Evolutionary conservation across 78 protist species (phyloP), one percentile per base, ranked within the genome.

Genomic region (Dictyostelium brefeldianum): DNA sequence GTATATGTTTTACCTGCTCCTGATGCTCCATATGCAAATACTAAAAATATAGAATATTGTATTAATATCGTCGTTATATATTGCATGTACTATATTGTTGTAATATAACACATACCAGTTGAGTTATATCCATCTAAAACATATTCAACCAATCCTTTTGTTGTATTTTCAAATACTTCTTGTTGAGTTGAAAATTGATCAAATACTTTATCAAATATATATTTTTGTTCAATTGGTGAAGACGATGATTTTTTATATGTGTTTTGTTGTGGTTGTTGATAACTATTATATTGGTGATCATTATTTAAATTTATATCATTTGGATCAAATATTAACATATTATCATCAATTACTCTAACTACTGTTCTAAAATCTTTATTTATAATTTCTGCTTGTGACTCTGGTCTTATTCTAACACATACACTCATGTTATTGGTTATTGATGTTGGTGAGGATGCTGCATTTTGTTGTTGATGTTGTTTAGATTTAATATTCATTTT

Each of bases 1-100:
- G 98, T 97, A 84, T 96, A 91, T 2, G 98, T 97, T 71, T 97
- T 97, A 11, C 98, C 98, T 0, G 97, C 78, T 27, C 92, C 92
- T 3, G 96, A 83, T n/a, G 89, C 96, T 18, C 98, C 98, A 79
- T 97, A 97, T 25, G 97, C 95, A 78, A 97, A 96, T n/a, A 97
- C 70, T 25, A 36, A 3, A 36, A 36, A 36, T 36, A 36, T 36
- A 36, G 2, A 3, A 36, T 36, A 36, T 2, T n/a, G 2, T 36
- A 36, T 36, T 36, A 36, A 36, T 36, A 36, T 36, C n/a, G n/a
- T n/a, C n/a, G n/a, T n/a, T n/a, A n/a, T n/a, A n/a, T n/a, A n/a
- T n/a, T n/a, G n/a, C n/a, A n/a, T n/a, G n/a, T n/a, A n/a, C n/a
- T n/a, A n/a, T n/a, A n/a, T n/a, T n/a, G n/a, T n/a, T n/a, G n/a